phyloP scores from a whole-genome alignment of 179 eudicot species.

The Dionaea muscipula region DNA sequence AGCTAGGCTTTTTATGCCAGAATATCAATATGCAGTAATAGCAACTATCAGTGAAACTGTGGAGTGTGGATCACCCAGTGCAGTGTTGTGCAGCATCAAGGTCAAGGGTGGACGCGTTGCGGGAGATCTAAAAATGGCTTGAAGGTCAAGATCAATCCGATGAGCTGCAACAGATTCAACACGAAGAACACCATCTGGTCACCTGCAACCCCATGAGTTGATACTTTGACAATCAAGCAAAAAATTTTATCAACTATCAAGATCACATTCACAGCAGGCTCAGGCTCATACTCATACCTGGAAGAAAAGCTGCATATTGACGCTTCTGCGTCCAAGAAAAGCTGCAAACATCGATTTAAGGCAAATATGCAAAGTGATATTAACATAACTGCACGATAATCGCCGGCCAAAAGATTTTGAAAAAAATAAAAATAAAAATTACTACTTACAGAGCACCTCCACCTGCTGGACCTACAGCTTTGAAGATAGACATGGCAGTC shows the following conservation, averaged over 20 bases:
- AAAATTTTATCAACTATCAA: neutral
- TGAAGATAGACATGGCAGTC: constrained; percentile 16
- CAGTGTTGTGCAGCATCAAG: too few species aligned
- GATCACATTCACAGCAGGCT: neutral
- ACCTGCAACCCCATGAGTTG: too few species aligned
- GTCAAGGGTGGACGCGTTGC: neutral
- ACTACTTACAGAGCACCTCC: constrained; percentile 17
- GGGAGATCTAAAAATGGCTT: constrained; percentile 14
- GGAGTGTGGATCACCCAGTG: too few species aligned
- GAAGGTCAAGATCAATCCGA: constrained; percentile 16
- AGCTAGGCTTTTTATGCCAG: too few species aligned
- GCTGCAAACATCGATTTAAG: constrained; percentile 1
- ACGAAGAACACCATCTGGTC: constrained; percentile 16
- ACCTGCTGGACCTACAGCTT: constrained; percentile 15
- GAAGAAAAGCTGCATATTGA: constrained; percentile 14
- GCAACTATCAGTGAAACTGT: too few species aligned
- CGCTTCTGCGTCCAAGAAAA: constrained; percentile 13
- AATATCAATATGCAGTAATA: too few species aligned
- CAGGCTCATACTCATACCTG: neutral
- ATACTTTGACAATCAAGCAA: neutral
- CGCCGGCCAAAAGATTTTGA: too few species aligned
- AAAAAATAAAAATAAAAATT: neutral
- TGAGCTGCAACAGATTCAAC: constrained; percentile 10
- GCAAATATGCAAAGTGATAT: too few species aligned
- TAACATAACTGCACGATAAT: too few species aligned